phyloP scores from a whole-genome alignment of 495 filamentous ascomycete genomes.

The Evernia prunastri region DNA sequence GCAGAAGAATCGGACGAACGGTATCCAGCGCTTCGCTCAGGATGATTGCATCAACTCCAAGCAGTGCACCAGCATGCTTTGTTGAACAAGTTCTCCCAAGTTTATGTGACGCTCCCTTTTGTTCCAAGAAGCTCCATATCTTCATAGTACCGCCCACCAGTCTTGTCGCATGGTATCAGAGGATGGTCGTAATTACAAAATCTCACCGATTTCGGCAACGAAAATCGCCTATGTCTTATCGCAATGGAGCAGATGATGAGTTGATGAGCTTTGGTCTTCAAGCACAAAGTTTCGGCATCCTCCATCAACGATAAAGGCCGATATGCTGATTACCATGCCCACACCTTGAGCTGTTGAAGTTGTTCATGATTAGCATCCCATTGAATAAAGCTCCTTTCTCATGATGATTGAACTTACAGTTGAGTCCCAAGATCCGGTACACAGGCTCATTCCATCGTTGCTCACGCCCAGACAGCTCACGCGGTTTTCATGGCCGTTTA shows the following conservation, averaged over 20 bases:
- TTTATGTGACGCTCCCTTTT: constrained; percentile 1
- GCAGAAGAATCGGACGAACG: not conserved
- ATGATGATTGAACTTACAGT: constrained; percentile 57
- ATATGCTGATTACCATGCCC: constrained; percentile 55
- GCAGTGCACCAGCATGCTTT: constrained; percentile 11
- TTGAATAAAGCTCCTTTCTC: too few species aligned
- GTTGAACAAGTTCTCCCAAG: not conserved
- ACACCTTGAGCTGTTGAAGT: constrained; percentile 68
- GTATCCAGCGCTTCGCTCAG: constrained; percentile 3
- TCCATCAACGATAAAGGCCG: constrained; percentile 11
- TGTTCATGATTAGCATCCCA: constrained; percentile 4
- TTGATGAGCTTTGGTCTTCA: constrained; percentile 7
- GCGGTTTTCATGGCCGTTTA: constrained; percentile 96
- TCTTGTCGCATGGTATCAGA: constrained; percentile 14
- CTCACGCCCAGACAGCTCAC: constrained; percentile 97
- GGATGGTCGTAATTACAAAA: constrained; percentile 7
- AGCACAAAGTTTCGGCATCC: constrained; percentile 3
- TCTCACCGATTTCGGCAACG: constrained; percentile 13
- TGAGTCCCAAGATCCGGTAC: constrained; percentile 99
- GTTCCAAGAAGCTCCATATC: constrained; percentile 12
- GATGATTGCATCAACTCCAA: constrained; percentile 12
- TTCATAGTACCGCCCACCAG: constrained; percentile 9
- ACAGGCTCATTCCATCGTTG: constrained; percentile 98
- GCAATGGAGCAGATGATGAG: constrained; percentile 1
- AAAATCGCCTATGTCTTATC: constrained; percentile 8